phyloP scores from a whole-genome alignment of 164 flowering plant species.

The Houttuynia cordata region DNA sequence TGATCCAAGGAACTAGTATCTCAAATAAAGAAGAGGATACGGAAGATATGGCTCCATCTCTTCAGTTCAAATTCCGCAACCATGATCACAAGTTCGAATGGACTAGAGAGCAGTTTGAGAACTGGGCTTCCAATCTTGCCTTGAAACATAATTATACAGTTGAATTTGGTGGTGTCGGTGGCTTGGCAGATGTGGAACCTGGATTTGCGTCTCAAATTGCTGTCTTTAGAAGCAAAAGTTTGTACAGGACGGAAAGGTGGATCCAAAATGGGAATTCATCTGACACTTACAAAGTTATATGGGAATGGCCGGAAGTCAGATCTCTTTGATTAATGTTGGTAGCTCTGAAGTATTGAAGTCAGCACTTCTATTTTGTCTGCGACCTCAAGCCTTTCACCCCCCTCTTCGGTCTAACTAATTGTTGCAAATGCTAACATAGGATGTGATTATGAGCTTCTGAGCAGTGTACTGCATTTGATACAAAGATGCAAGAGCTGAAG shows the following conservation, averaged over 20 bases:
- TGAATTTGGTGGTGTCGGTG: slow-evolving; percentile 90
- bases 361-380: too few species aligned
- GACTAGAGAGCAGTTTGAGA: slow-evolving; percentile 73
- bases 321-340: too few species aligned
- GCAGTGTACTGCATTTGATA: too few species aligned
- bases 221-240: slow-evolving; percentile 41
- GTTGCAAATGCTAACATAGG: too few species aligned
- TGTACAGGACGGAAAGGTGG: slow-evolving; percentile 2
- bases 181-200: slow-evolving; percentile 56
- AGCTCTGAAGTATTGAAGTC: too few species aligned
- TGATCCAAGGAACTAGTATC: slow-evolving; percentile 40
- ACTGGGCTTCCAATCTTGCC: slow-evolving; percentile 71
- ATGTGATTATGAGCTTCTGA: too few species aligned
- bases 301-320: slow-evolving; percentile 41
- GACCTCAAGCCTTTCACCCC: too few species aligned
- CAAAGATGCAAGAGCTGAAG: too few species aligned
- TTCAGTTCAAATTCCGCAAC: slow-evolving; percentile 68
- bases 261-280: slow-evolving; percentile 5
- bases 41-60: slow-evolving; percentile 37
- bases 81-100: slow-evolving; percentile 98
- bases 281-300: slow-evolving; percentile 28
- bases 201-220: slow-evolving; percentile 99
- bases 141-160: slow-evolving; percentile 56
- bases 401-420: too few species aligned
- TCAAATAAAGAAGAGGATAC: slow-evolving; percentile 46